Evolutionary conservation across 2,329 filamentous ascomycete genomes (phyloP), one percentile per base, ranked within the genome.

Genomic region (Stemphylium vesicarium): DNA sequence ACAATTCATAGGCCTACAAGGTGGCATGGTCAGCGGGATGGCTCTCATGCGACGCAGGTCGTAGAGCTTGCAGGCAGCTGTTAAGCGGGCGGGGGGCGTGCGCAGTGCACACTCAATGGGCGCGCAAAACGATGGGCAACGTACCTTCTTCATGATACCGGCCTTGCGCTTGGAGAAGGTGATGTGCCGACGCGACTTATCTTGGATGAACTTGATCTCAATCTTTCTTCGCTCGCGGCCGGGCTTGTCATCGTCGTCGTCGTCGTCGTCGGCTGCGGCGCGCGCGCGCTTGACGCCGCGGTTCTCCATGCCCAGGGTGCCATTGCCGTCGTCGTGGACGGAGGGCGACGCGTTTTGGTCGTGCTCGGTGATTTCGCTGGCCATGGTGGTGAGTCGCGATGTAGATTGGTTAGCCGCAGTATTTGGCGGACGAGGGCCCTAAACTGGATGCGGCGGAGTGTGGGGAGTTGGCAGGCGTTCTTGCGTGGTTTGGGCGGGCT

Each of bases 141-240:
- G 68, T 77, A 97, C 95, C 92, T 98, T 98, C 85, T 99, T 98
- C 95, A 99, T 98, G 79, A 99, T 98, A 70, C 95, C 95, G 52
- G 95, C 95, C 84, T 99, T 99, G 78, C 95, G 92, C 88, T 99
- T 99, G 69, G 94, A 98, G 79, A 99, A 98, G 72, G 95, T 98
- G 77, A 98, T 99, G 83, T 99, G 95, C 62, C 95, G 90, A 81
- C 95, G 92, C 81, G 94, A 98, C 84, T 99, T 99, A 81, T 99
- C 95, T 80, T 93, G 94, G 79, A 99, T 99, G 82, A 99, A 99
- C 85, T 99, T 99, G 82, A 99, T 99, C 81, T 99, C 95, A 73
- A 99, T 99, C 89, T 99, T 99, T 81, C 95, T 88, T 76, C 95
- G 89, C 85, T 98, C 95, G 79, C 95, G 93, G 74, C 92, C 92